A percentile compares a stretch with the other conserved stretches of the same genome.
phyloP scores from a whole-genome alignment of 2,329 filamentous ascomycete species.

The Beauveria rudraprayagi region DNA sequence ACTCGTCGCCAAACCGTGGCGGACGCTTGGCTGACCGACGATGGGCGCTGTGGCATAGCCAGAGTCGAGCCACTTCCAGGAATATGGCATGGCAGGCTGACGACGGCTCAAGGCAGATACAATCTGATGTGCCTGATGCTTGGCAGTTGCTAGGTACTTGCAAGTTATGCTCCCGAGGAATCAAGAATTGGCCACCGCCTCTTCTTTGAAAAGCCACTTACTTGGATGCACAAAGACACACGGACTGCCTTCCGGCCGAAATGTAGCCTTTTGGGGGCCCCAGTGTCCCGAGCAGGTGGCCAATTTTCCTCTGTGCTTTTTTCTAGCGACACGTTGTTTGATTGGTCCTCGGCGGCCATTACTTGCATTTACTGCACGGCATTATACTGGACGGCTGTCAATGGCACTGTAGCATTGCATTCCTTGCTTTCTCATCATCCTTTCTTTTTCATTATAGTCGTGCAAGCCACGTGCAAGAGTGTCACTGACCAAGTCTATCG shows the following conservation, averaged over 20 bases:
- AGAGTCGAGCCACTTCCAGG: no score
- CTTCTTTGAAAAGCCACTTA: background rate
- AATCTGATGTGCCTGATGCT: background rate
- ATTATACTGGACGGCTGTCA: background rate
- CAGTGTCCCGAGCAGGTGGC: background rate
- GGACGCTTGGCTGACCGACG: background rate
- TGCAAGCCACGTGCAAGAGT: background rate
- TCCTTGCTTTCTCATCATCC: background rate
- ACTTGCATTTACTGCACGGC: constrained; percentile 1
- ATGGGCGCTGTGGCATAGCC: background rate
- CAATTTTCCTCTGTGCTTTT: background rate
- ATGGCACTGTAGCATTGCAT: background rate
- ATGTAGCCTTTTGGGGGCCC: background rate
- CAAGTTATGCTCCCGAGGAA: background rate
- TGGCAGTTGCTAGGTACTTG: background rate
- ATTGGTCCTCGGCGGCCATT: background rate
- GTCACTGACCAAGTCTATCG: no score
- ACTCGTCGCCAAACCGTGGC: background rate
- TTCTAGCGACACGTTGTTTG: background rate
- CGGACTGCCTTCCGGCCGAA: background rate
- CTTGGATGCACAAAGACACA: background rate
- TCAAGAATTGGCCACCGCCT: no score
- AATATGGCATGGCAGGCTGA: background rate
- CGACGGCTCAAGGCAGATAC: no score
- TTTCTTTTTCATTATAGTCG: no score